These are phyloP conservation scores for Volvox reticuliferus DNA, from an alignment of 139 green algal species.

Conservation along the genomic window DNA sequence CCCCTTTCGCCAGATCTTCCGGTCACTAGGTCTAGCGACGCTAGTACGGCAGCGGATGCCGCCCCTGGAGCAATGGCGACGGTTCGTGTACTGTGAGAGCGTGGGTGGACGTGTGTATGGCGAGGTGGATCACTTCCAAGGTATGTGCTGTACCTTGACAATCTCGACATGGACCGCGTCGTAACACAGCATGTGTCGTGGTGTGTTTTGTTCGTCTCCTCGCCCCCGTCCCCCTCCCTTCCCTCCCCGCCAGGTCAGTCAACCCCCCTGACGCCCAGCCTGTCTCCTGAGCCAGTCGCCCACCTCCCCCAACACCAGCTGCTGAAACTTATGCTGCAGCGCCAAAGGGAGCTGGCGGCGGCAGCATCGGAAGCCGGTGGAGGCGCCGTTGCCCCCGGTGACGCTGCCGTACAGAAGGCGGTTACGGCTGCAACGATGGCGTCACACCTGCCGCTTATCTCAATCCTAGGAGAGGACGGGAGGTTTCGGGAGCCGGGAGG, in stretches of 20 bases:
- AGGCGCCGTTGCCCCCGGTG: too few relatives aligned
- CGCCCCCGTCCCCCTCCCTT: not conserved
- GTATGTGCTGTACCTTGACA: conserved; percentile 17
- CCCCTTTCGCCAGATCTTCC: conserved; percentile 65
- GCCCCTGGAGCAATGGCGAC: conserved; percentile 85
- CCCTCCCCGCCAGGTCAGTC: conserved; percentile 43
- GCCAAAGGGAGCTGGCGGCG: not conserved
- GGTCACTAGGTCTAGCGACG: conserved; percentile 62
- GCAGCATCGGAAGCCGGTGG: not conserved
- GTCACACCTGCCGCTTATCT: not conserved
- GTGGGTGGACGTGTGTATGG: conserved; percentile 74
- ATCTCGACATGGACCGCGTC: too few relatives aligned
- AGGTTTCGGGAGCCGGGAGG: not conserved
- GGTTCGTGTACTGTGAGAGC: conserved; percentile 81
- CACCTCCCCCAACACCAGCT: conserved; percentile 93
- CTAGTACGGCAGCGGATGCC: conserved; percentile 70
- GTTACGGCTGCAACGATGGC: not conserved
- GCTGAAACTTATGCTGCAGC: conserved; percentile 59
- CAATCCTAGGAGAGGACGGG: not conserved
- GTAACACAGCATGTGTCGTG: too few relatives aligned
- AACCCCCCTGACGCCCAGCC: not conserved
- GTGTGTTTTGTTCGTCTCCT: not conserved
- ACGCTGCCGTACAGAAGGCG: not conserved
- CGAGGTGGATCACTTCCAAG: conserved; percentile 89
- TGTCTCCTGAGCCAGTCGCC: conserved; percentile 76